Conservation (phyloP, 1,139 yeast species). For the Pichia cactophila region DNA sequence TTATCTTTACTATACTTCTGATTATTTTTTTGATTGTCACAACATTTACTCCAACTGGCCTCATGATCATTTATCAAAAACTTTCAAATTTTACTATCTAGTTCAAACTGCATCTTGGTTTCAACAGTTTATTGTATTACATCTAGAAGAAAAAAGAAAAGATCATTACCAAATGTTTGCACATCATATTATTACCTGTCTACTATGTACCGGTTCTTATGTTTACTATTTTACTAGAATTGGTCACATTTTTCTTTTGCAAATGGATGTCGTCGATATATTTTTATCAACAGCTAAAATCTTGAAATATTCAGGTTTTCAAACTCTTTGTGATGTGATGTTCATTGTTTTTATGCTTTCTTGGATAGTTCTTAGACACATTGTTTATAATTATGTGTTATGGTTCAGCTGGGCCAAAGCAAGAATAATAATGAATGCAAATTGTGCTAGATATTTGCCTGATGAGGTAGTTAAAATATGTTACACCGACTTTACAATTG, state of each 20-base stretch:
- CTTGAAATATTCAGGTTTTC: slow-evolving; percentile 63
- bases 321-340: slow-evolving; percentile 54
- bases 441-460: slow-evolving; percentile 28
- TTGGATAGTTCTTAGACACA: slow-evolving; percentile 74
- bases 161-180: slow-evolving; percentile 82
- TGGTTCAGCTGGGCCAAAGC: slow-evolving; percentile 42
- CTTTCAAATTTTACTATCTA: slow-evolving; percentile 66
- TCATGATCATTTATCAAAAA: slow-evolving; percentile 41
- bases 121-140: slow-evolving; percentile 69
- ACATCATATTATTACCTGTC: slow-evolving; percentile 77
- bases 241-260: slow-evolving; percentile 69
- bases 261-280: slow-evolving; percentile 82
- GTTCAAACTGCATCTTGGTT: slow-evolving; percentile 71
- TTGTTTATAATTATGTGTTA: slow-evolving; percentile 60
- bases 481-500: slow-evolving; percentile 47
- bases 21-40: slow-evolving; percentile 53
- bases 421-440: slow-evolving; percentile 33
- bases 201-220: slow-evolving; percentile 65
- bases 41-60: slow-evolving; percentile 74
- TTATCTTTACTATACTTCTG: slow-evolving; percentile 47
- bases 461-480: slow-evolving; percentile 35
- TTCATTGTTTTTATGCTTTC: slow-evolving; percentile 58
- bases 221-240: slow-evolving; percentile 63
- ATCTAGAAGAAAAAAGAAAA: slow-evolving; percentile 71
- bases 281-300: slow-evolving; percentile 67